These are phyloP conservation scores for Pseudopyrenochaeta lycopersici DNA, from an alignment of 2,329 filamentous ascomycete species.

Conservation along the genomic window DNA sequence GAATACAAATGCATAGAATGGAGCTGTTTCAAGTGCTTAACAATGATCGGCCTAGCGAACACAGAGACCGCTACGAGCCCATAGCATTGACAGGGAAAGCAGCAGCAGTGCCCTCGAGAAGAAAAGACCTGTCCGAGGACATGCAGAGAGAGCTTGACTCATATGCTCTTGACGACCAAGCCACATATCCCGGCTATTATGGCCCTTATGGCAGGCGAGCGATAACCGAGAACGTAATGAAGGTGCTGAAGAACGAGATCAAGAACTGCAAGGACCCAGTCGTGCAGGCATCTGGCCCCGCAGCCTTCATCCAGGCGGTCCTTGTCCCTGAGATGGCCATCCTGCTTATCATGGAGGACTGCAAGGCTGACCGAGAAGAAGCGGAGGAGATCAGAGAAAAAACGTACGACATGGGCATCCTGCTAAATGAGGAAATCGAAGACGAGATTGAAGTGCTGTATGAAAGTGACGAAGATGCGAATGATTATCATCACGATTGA, in stretches of 20 bases:
- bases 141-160: constrained; percentile 42
- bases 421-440: constrained; percentile 72
- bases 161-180: constrained; percentile 25
- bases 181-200: constrained; percentile 73
- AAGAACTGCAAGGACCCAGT: constrained; percentile 37
- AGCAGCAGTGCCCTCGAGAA: constrained; percentile 25
- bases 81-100: constrained; percentile 37
- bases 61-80: constrained; percentile 29
- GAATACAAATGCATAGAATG: constrained; percentile 66
- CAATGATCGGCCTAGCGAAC: constrained; percentile 42
- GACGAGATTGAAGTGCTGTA: constrained; percentile 54
- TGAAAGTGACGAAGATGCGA: constrained; percentile 19
- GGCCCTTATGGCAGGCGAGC: constrained; percentile 75
- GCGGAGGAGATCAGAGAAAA: constrained; percentile 69
- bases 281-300: constrained; percentile 39
- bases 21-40: constrained; percentile 69
- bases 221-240: constrained; percentile 66
- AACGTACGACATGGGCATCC: constrained; percentile 72
- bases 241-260: constrained; percentile 36
- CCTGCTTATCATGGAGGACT: constrained; percentile 66
- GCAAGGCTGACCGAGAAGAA: constrained; percentile 53
- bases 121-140: constrained; percentile 56
- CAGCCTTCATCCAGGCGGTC: constrained; percentile 54
- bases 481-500: constrained; percentile 19
- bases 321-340: constrained; percentile 76